These are phyloP conservation scores for Metarhizium sp. DNA, from an alignment of 2,329 filamentous ascomycete genomes.

Conservation along the genomic window DNA sequence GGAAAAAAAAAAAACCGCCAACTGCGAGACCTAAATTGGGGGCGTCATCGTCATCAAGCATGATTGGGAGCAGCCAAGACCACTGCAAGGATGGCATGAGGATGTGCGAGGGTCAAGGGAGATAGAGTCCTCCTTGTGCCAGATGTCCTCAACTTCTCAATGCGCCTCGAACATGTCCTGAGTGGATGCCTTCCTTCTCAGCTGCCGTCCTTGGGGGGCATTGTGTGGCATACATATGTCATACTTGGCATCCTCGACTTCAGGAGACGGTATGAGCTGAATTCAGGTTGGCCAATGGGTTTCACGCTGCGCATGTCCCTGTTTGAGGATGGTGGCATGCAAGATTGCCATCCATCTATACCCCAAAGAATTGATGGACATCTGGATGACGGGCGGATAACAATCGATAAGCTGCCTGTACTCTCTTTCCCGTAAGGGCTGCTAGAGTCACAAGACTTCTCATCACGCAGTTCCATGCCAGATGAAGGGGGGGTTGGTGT, in stretches of 20 bases:
- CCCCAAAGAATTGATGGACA: too few relatives aligned
- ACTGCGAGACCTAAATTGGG: neutral
- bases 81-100: neutral
- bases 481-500: neutral
- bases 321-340: neutral
- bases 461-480: neutral
- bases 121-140: too few relatives aligned
- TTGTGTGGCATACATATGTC: neutral
- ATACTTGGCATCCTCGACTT: neutral
- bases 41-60: neutral
- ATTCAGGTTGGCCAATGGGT: neutral
- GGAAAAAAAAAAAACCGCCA: neutral
- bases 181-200: neutral
- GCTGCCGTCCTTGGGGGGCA: neutral
- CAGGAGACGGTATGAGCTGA: neutral
- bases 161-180: neutral
- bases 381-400: neutral
- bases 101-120: neutral
- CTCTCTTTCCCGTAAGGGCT: neutral
- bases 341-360: neutral
- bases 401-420: neutral
- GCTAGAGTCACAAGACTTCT: neutral
- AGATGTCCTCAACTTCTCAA: too few relatives aligned
- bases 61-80: neutral
- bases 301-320: neutral